These are phyloP conservation scores for Fraxinus excelsior DNA, from an alignment of 257 asterid genomes.

Conservation along the genomic window DNA sequence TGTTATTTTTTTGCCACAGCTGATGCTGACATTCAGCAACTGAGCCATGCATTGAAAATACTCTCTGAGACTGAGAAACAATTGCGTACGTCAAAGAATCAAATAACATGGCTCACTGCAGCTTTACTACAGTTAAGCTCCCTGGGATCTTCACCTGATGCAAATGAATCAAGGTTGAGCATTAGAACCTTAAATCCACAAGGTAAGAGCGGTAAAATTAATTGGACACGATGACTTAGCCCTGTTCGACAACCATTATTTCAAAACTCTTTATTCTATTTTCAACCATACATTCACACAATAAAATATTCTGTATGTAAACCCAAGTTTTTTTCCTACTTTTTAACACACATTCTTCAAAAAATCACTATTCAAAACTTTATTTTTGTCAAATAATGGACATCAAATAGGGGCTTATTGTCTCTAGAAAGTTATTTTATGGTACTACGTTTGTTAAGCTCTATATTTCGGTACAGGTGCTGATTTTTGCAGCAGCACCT, in stretches of 20 bases:
- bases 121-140: conserved; percentile 84
- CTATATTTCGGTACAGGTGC: conserved; percentile 46
- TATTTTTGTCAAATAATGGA: too few relatives aligned
- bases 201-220: conserved; percentile 44
- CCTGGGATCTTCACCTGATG: conserved; percentile 41
- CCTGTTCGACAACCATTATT: too few relatives aligned
- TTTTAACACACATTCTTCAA: too few relatives aligned
- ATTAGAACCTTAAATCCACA: conserved; percentile 41
- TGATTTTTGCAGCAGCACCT: conserved; percentile 60
- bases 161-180: conserved; percentile 49
- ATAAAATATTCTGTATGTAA: too few relatives aligned
- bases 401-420: too few relatives aligned
- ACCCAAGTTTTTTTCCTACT: too few relatives aligned
- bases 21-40: conserved; percentile 75
- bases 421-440: not conserved
- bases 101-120: conserved; percentile 80
- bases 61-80: conserved; percentile 90
- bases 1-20: conserved; percentile 39
- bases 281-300: too few relatives aligned
- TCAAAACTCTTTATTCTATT: too few relatives aligned
- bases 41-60: conserved; percentile 71
- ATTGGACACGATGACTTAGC: not conserved
- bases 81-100: conserved; percentile 72
- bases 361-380: too few relatives aligned
- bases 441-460: not conserved